Conservation (phyloP, 768 basidiomycete species). For the Termitomyces sp. region DNA sequence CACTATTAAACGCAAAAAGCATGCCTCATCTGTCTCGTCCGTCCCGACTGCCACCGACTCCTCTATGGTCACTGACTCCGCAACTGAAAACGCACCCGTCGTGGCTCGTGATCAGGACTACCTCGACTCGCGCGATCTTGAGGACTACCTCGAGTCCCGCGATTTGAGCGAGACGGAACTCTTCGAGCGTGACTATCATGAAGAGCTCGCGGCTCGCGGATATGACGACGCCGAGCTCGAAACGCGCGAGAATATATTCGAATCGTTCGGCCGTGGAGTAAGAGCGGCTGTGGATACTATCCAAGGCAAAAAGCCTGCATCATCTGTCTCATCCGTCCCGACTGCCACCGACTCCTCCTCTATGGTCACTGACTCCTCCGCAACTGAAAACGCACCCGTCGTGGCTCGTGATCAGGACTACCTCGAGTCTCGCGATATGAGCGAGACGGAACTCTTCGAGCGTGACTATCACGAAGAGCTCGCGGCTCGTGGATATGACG, state of each 20-base stretch:
- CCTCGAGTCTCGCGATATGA: neutral
- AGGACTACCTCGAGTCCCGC: neutral
- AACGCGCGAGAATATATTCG: neutral
- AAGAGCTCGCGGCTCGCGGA: constrained; percentile 3
- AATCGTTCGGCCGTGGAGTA: neutral
- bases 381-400: neutral
- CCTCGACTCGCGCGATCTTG: neutral
- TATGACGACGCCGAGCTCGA: neutral
- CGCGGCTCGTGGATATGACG: constrained; percentile 1
- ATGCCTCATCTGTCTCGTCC: neutral
- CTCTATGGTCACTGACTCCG: neutral
- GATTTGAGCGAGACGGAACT: neutral
- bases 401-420: neutral
- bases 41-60: neutral
- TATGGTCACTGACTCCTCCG: neutral
- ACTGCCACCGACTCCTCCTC: neutral
- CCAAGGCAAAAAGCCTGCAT: neutral
- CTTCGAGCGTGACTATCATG: neutral
- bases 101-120: neutral
- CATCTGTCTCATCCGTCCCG: neutral
- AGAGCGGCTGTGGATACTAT: neutral
- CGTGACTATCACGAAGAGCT: neutral
- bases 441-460: neutral
- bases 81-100: neutral
- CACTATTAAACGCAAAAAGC: neutral